Base-by-base conservation (phyloP, 1,139 yeast species). In the Candida tetrigidarum region DNA sequence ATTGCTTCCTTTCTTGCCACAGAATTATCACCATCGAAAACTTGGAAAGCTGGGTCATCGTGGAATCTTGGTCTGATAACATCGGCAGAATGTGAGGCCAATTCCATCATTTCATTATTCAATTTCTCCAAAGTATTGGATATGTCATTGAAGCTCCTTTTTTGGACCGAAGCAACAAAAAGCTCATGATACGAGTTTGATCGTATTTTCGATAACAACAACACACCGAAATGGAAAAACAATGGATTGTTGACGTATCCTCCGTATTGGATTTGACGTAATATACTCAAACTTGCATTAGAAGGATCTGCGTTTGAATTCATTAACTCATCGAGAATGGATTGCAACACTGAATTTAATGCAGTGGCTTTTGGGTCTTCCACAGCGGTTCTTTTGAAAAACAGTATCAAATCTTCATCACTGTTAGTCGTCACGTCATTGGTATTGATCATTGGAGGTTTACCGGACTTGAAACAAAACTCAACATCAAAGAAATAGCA, bases 401-500 rank as follows among this genome's bases (percentile, higher is more conserved):
- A 46, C 26, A 48, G 26, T 14, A 47, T 19, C 41, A 52, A 34
- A 39, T 52, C 56, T 19, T 46, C 49, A 28, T 54, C 57, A 9
- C 52, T 50, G 30, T 57, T 51, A 1, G 69, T 66, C 2, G 78
- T 65, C 19, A 72, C 77, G 61, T 83, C 88, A n/a, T 57, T 52
- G 30, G 70, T 77, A 52, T 75, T 70, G 16, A 84, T 71, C 19
- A 76, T 55, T 0, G 89, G 86, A 1, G 89, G 83, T 47, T 80
- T 77, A 4, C 91, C 91, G 29, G 72, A 59, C 49, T 81, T 74
- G 54, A 80, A 65, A 44, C 86, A 76, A 20, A 73, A 55, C 33
- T 79, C 83, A 51, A 76, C 74, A 55, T 86, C 92, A 36, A 72
- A 58, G 37, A 66, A 61, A 50, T 79, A 82, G 47, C 85, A 75